Conservation (phyloP, 2,329 filamentous ascomycete species). For the Pyricularia grisea region DNA sequence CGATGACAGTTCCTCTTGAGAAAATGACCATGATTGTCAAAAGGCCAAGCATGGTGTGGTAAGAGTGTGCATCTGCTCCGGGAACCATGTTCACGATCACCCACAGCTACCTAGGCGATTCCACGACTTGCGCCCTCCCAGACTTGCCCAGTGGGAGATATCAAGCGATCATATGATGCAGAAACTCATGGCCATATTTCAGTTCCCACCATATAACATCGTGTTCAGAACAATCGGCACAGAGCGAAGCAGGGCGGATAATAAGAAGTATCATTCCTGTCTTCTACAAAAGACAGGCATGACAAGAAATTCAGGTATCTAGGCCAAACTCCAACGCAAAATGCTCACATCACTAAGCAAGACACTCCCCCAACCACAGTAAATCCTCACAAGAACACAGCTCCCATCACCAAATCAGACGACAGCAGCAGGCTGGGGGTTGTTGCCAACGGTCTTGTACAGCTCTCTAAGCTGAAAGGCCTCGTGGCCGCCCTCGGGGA, state of each 20-base stretch:
- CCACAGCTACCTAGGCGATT: neutral
- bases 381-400: neutral
- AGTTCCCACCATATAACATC: neutral
- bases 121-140: no score
- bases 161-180: neutral
- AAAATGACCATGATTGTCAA: neutral
- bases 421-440: conserved; percentile 27
- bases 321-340: neutral
- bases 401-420: neutral
- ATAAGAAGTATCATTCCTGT: neutral
- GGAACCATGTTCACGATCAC: neutral
- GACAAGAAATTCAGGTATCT: neutral
- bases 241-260: neutral
- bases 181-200: neutral
- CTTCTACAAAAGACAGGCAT: neutral
- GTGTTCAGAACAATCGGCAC: neutral
- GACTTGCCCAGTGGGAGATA: no score
- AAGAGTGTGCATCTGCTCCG: neutral
- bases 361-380: no score
- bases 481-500: conserved; percentile 61
- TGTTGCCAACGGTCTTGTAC: conserved; percentile 56
- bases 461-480: conserved; percentile 55
- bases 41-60: neutral
- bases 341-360: neutral
- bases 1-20: no score